Evolutionary conservation across 2,329 filamentous ascomycete species (phyloP).

Genomic region (Colletotrichum abscissum): DNA sequence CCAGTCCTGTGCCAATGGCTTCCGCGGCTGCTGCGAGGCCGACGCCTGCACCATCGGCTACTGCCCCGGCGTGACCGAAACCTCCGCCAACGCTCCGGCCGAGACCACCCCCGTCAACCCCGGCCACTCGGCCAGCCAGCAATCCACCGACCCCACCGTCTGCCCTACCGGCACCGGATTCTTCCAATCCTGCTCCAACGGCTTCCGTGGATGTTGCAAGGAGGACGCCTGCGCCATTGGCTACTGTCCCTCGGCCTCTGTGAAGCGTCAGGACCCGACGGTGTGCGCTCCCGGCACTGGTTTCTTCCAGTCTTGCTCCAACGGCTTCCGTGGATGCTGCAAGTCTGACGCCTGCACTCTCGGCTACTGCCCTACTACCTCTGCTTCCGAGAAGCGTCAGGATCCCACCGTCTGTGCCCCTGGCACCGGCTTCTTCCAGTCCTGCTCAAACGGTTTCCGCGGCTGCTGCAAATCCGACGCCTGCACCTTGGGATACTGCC

Average conservation of each 20-base stretch:
- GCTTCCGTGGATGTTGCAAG: conserved; percentile 33
- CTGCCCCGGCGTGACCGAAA: conserved; percentile 24
- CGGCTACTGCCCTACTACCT: conserved; percentile 6
- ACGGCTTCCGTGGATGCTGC: conserved; percentile 26
- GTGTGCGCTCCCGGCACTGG: conserved; percentile 20
- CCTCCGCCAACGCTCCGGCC: neutral
- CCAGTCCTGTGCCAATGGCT: conserved; percentile 27
- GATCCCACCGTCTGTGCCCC: conserved; percentile 22
- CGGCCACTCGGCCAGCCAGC: too few species aligned
- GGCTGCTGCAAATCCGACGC: conserved; percentile 29
- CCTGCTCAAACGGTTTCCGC: conserved; percentile 17
- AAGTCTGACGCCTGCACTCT: conserved; percentile 22
- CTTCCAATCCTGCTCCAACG: conserved; percentile 32
- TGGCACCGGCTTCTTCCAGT: conserved; percentile 26
- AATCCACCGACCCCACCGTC: conserved; percentile 14
- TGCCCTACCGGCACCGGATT: conserved; percentile 25
- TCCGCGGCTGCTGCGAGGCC: conserved; percentile 24
- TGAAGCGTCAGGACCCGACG: conserved; percentile 7
- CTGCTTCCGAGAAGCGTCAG: neutral
- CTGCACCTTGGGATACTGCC: conserved; percentile 24
- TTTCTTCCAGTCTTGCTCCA: conserved; percentile 26
- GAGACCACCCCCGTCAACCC: neutral
- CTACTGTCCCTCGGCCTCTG: neutral
- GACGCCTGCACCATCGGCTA: conserved; percentile 29
- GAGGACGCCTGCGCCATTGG: conserved; percentile 17